phyloP scores from a whole-genome alignment of 2,329 filamentous ascomycete genomes.

The Ramularia endophylla region DNA sequence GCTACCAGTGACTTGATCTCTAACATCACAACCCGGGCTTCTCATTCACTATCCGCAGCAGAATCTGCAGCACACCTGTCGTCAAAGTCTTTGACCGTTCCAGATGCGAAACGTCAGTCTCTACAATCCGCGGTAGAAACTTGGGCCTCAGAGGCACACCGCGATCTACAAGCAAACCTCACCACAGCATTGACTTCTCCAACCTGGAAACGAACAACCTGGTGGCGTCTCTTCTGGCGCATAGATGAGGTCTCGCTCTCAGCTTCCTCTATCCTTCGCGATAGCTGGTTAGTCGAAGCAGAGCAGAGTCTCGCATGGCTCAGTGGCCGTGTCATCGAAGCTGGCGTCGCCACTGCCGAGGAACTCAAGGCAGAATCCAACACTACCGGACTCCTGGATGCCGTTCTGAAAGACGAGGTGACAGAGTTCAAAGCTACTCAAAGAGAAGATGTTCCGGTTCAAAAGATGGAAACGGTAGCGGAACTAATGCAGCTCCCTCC shows the following conservation, averaged over 20 bases:
- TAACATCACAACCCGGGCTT: slow-evolving; percentile 57
- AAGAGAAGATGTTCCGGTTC: slow-evolving; percentile 1
- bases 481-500: slow-evolving; percentile 26
- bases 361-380: slow-evolving; percentile 18
- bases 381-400: slow-evolving; percentile 8
- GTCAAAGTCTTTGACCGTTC: slow-evolving; percentile 30
- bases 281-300: slow-evolving; percentile 68
- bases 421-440: slow-evolving; percentile 10
- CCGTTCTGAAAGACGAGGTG: slow-evolving; percentile 7
- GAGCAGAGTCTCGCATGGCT: slow-evolving; percentile 81
- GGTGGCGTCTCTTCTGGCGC: slow-evolving; percentile 95
- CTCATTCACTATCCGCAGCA: slow-evolving; percentile 42
- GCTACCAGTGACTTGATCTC: slow-evolving; percentile 61
- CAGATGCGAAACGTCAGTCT: slow-evolving; percentile 38
- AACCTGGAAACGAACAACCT: slow-evolving; percentile 73
- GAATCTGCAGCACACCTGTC: slow-evolving; percentile 40
- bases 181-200: slow-evolving; percentile 69
- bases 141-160: slow-evolving; percentile 77
- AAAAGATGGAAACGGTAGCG: slow-evolving; percentile 20
- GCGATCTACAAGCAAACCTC: slow-evolving; percentile 74
- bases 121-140: slow-evolving; percentile 56
- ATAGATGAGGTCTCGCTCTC: slow-evolving; percentile 88
- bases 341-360: slow-evolving; percentile 41
- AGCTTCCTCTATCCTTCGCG: slow-evolving; percentile 68
- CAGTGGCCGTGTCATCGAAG: slow-evolving; percentile 66